Percentiles rank a stretch among this genome's conserved stretches.
Evolutionary conservation across 805 yeast genomes (phyloP).

Genomic region (Teunomyces stri): DNA sequence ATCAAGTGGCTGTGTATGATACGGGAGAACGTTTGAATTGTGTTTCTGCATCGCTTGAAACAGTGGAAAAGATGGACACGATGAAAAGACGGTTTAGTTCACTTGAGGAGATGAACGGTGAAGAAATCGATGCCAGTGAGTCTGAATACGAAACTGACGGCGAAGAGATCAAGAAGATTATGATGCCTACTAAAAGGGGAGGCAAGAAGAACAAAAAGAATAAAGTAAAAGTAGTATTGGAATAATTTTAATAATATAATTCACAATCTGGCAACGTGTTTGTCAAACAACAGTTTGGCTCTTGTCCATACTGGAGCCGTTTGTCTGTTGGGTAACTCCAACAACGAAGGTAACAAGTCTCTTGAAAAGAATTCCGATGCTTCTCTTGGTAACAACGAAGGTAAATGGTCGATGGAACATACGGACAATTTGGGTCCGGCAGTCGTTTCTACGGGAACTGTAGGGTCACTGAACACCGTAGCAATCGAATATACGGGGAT

Average conservation of each 20-base stretch:
- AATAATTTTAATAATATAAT: constrained; percentile 25
- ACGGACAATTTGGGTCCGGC: constrained; percentile 87
- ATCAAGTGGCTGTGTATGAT: constrained; percentile 86
- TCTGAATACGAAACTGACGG: constrained; percentile 78
- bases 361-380: constrained; percentile 87
- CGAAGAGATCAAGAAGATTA: constrained; percentile 57
- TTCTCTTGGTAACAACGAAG: constrained; percentile 94
- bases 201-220: constrained; percentile 37
- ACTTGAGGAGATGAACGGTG: constrained; percentile 21
- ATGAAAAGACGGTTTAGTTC: constrained; percentile 57
- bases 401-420: constrained; percentile 93
- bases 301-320: constrained; percentile 88
- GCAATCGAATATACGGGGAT: constrained; percentile 90
- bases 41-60: constrained; percentile 71
- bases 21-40: constrained; percentile 91
- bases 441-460: constrained; percentile 76
- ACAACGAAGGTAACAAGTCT: constrained; percentile 86
- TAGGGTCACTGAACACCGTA: constrained; percentile 88
- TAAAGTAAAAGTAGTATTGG: constrained; percentile 47
- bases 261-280: constrained; percentile 72
- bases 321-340: constrained; percentile 78
- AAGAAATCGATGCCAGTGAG: constrained; percentile 38
- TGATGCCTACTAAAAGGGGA: constrained; percentile 49
- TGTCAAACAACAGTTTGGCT: constrained; percentile 80
- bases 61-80: constrained; percentile 67